Conservation (phyloP, 345 rosid species). For the Anastatica hierochuntica region DNA sequence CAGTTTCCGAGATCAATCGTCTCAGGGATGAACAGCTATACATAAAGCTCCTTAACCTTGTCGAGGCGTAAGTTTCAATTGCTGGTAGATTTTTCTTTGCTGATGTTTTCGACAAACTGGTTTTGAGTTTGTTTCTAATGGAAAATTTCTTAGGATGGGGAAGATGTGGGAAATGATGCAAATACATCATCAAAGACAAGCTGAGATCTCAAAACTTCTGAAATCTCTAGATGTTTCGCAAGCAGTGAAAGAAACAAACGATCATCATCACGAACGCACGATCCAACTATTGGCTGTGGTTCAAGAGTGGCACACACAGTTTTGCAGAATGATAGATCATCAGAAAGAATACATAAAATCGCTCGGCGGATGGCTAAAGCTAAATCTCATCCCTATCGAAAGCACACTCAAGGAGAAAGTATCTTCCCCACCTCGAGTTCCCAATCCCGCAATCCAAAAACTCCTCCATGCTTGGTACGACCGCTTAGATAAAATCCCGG, state of each 20-base stretch:
- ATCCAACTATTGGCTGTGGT: conserved; percentile 58
- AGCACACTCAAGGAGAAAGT: conserved; percentile 83
- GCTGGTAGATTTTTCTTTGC: background rate
- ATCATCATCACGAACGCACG: conserved; percentile 65
- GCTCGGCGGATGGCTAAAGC: conserved; percentile 58
- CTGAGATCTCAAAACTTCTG: conserved; percentile 29
- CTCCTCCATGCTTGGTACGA: conserved; percentile 68
- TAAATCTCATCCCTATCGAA: conserved; percentile 80
- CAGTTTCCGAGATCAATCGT: conserved; percentile 85
- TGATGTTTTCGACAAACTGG: too few relatives aligned
- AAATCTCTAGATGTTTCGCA: conserved; percentile 37
- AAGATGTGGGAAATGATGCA: conserved; percentile 81
- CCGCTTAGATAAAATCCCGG: conserved; percentile 44
- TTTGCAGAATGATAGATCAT: conserved; percentile 51
- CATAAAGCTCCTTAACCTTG: conserved; percentile 73
- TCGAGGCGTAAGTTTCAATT: conserved; percentile 58
- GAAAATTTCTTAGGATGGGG: conserved; percentile 64
- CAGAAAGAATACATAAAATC: conserved; percentile 63
- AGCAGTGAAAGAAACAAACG: conserved; percentile 59
- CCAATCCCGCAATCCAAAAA: conserved; percentile 49
- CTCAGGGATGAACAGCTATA: conserved; percentile 83
- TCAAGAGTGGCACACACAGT: conserved; percentile 73
- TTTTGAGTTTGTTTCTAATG: background rate
- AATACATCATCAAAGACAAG: conserved; percentile 54
- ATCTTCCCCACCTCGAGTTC: conserved; percentile 73